Conservation (phyloP, 164 flowering plant genomes). For the Annona squamosa region DNA sequence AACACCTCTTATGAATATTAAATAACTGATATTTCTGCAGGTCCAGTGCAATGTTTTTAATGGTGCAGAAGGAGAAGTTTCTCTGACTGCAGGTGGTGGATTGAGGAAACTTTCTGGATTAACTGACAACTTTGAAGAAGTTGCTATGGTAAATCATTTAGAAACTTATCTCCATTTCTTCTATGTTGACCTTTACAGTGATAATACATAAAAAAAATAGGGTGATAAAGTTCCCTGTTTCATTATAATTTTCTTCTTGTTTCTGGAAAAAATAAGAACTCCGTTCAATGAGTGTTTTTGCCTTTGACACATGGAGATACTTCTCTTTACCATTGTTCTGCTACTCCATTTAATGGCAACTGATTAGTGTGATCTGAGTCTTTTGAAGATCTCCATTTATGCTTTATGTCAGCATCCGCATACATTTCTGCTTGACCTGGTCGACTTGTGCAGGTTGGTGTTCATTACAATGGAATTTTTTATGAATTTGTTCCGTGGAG, state of each 20-base stretch:
- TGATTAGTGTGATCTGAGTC: too few species aligned
- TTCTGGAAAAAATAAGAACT: not conserved
- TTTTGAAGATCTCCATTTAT: not conserved
- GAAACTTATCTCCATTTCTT: not conserved
- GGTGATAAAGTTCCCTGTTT: too few species aligned
- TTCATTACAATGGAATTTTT: constrained; percentile 70
- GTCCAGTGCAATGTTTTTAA: constrained; percentile 87
- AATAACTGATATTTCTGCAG: constrained; percentile 32
- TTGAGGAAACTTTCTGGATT: constrained; percentile 78
- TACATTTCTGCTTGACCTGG: not conserved
- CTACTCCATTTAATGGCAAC: not conserved
- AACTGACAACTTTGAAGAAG: constrained; percentile 61
- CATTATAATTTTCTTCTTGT: too few species aligned
- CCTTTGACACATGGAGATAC: not conserved
- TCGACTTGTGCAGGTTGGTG: constrained; percentile 58
- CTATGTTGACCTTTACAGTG: too few species aligned
- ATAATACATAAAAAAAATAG: too few species aligned
- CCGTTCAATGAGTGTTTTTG: not conserved
- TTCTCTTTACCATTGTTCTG: not conserved
- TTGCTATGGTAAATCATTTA: constrained; percentile 64
- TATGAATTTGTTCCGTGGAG: constrained; percentile 99
- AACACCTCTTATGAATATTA: not conserved
- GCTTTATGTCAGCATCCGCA: not conserved
- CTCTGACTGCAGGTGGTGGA: constrained; percentile 91
- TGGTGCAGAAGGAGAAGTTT: constrained; percentile 83